phyloP scores from a whole-genome alignment of 257 asterid genomes.

The Nicotiana tabacum region DNA sequence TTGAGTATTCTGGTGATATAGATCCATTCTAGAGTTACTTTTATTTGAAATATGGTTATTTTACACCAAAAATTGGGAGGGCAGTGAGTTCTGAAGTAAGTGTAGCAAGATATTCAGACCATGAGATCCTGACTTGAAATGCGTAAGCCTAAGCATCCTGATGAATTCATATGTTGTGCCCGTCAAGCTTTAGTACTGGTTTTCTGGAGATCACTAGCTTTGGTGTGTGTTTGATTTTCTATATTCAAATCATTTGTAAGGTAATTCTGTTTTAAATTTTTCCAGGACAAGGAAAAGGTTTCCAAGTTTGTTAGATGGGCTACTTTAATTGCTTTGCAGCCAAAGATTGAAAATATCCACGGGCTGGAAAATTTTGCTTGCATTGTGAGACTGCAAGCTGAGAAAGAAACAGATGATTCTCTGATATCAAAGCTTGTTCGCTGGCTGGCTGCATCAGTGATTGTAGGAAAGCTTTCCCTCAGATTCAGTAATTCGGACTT shows the following conservation, averaged over 20 bases:
- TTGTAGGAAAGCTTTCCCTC: conserved; percentile 50
- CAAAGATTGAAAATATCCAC: conserved; percentile 28
- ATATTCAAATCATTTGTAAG: not conserved
- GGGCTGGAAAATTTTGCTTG: conserved; percentile 27
- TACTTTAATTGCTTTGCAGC: conserved; percentile 49
- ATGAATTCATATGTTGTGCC: not conserved
- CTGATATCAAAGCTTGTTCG: conserved; percentile 67
- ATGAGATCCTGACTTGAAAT: not conserved
- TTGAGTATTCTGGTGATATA: not conserved
- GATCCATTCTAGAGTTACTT: not conserved
- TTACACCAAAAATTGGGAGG: not conserved
- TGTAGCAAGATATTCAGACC: not conserved
- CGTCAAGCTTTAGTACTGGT: not conserved
- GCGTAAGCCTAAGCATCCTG: not conserved
- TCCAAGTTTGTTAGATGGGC: conserved; percentile 67
- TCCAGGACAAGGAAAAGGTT: conserved; percentile 61
- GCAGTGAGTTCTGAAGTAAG: not conserved
- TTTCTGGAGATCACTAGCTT: conserved; percentile 7
- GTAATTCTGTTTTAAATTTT: conserved; percentile 1
- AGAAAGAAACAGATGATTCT: conserved; percentile 40
- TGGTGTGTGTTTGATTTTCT: not conserved
- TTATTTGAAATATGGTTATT: not conserved
- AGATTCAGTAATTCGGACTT: conserved; percentile 27
- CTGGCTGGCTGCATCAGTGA: conserved; percentile 81
- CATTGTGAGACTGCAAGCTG: conserved; percentile 20